Percentiles rank a stretch among this genome's conserved stretches.
Conservation (phyloP, 352 stramenopile species). For the Phytophthora melonis region DNA sequence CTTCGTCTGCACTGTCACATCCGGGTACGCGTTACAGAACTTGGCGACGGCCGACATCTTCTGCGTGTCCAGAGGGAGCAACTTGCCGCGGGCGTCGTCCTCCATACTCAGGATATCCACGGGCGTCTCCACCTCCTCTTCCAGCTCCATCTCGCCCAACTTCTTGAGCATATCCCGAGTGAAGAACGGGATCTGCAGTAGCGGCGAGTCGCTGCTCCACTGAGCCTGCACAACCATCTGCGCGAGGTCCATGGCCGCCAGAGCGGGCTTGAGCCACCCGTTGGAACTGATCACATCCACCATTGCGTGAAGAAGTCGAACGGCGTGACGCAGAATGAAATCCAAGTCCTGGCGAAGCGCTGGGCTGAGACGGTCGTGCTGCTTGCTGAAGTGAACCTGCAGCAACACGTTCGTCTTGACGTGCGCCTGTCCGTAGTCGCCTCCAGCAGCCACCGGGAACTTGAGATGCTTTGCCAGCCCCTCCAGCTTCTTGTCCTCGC, state of each 20-base stretch:
- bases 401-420: constrained; percentile 98
- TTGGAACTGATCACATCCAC: constrained; percentile 99
- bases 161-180: constrained; percentile 87
- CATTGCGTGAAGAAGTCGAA: constrained; percentile 97
- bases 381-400: constrained; percentile 97
- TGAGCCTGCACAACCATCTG: constrained; percentile 99
- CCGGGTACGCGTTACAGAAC: constrained; percentile 99
- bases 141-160: constrained; percentile 63
- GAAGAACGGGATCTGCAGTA: constrained; percentile 98
- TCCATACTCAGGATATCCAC: constrained; percentile 94
- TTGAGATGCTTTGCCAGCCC: constrained; percentile 95
- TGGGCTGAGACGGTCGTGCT: constrained; percentile 88
- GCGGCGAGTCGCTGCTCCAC: constrained; percentile 97
- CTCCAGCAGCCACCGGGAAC: constrained; percentile 89
- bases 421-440: constrained; percentile 93
- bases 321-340: constrained; percentile 89
- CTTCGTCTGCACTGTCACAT: constrained; percentile 96
- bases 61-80: constrained; percentile 85
- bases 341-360: constrained; percentile 95
- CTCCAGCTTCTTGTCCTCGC: constrained; percentile 95
- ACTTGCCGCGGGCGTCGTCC: constrained; percentile 90
- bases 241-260: constrained; percentile 98
- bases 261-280: constrained; percentile 98
- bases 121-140: constrained; percentile 82
- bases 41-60: constrained; percentile 98